Conservation (phyloP, 1,139 yeast genomes). For the Pichia terricola region DNA sequence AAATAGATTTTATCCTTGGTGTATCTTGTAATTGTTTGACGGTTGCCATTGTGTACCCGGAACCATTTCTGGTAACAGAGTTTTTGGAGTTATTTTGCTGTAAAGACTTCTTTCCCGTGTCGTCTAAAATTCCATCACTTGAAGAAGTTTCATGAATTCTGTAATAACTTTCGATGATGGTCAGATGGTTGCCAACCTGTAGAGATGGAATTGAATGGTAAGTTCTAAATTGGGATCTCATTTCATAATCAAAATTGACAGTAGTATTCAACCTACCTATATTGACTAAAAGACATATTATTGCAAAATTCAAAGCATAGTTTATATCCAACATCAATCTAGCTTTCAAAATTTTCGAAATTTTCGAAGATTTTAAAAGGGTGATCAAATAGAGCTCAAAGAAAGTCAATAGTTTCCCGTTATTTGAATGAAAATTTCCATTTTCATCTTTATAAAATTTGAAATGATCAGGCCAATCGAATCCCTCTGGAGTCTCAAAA, state of each 20-base stretch:
- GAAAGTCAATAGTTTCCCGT: slow-evolving; percentile 51
- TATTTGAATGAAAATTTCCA: slow-evolving; percentile 18
- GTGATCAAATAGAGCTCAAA: slow-evolving; percentile 80
- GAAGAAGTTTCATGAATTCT: slow-evolving; percentile 5
- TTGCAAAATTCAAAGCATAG: slow-evolving; percentile 25
- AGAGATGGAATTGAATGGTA: slow-evolving; percentile 89
- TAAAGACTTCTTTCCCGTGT: slow-evolving; percentile 5
- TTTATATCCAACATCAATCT: slow-evolving; percentile 52
- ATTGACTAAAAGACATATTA: slow-evolving; percentile 66
- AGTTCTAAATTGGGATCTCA: slow-evolving; percentile 87
- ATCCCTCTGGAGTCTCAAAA: slow-evolving; percentile 20
- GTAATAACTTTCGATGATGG: slow-evolving; percentile 20
- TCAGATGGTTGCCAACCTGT: slow-evolving; percentile 53
- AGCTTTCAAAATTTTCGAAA: slow-evolving; percentile 76
- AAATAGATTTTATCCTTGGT: slow-evolving; percentile 79
- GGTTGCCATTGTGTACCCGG: slow-evolving; percentile 23
- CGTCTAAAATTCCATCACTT: slow-evolving; percentile 3
- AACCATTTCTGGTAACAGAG: slow-evolving; percentile 14
- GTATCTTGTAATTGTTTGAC: slow-evolving; percentile 84
- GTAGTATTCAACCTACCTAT: slow-evolving; percentile 94
- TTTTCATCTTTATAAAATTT: slow-evolving; percentile 15
- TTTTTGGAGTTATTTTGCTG: neutral
- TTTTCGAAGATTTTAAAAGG: slow-evolving; percentile 73
- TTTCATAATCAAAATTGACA: slow-evolving; percentile 89
- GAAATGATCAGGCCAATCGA: slow-evolving; percentile 27